Evolutionary conservation across 257 asterid species (phyloP).

Genomic region (Ligustrum vulgare): DNA sequence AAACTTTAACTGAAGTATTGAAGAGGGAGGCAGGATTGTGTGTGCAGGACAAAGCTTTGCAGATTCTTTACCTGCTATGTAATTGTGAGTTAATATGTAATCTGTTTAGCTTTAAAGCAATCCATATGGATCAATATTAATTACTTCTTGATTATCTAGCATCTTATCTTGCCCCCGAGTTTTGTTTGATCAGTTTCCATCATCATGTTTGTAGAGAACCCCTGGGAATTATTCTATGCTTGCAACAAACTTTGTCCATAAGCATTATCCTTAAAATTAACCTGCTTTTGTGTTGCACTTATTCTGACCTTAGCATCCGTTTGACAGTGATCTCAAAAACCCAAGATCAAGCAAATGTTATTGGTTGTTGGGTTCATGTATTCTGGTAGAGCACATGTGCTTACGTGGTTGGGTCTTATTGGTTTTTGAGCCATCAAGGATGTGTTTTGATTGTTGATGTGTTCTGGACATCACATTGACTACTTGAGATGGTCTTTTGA

Average conservation of each 20-base stretch:
- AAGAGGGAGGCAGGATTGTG: slow-evolving; percentile 65
- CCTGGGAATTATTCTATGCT: background rate
- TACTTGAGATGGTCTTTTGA: background rate
- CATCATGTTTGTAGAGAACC: slow-evolving; percentile 12
- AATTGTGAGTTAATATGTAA: slow-evolving; percentile 60
- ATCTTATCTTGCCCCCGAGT: slow-evolving; percentile 1
- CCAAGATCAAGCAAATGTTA: background rate
- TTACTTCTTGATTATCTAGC: background rate
- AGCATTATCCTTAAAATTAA: slow-evolving; percentile 5
- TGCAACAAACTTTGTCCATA: slow-evolving; percentile 2
- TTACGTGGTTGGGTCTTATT: background rate
- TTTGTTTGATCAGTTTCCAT: slow-evolving; percentile 5
- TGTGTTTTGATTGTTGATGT: background rate
- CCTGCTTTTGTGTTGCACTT: background rate
- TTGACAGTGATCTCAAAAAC: background rate
- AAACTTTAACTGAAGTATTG: slow-evolving; percentile 53
- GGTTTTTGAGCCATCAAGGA: background rate
- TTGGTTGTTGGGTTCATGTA: background rate
- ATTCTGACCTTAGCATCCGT: background rate
- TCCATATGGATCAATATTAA: background rate
- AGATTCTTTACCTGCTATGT: slow-evolving; percentile 70
- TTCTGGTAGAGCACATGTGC: background rate
- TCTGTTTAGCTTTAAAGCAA: slow-evolving; percentile 8
- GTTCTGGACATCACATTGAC: background rate
- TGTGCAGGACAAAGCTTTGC: slow-evolving; percentile 74